Base-by-base conservation (phyloP, 352 stramenopile species). In the Blastocystis sp. region DNA sequence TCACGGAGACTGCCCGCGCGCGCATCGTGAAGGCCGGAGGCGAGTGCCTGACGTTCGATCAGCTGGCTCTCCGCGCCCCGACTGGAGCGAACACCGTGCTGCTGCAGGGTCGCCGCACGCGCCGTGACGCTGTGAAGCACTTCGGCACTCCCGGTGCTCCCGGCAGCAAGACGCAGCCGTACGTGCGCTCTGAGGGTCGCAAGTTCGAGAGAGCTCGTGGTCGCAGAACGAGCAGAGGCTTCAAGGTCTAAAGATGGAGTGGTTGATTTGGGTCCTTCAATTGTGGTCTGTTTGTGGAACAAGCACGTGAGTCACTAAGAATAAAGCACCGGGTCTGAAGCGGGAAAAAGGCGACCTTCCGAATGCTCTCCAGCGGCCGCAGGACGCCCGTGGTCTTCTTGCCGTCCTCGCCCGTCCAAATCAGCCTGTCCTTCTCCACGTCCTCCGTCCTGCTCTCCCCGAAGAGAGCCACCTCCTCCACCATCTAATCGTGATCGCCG, bases 381-480 rank as follows among this genome's bases (percentile, higher is more conserved):
- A 66, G 21, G 9, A 82, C 21, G 24, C 74, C 74, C 6, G n/a
- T 34, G 2, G 74, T 57, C 28, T 59, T 68, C 21, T 66, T 34
- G 28, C 40, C 57, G 45, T 82, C 74, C 28, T 62, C 74, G 64
- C 74, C 74, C 24, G n/a, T 69, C 74, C 74, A 82, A 2, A 66
- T 14, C 10, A 82, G 21, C 65, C 74, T 48, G 2, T 57, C 42
- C 10, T 40, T n/a, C n/a, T 82, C 74, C 19, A 82, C 42, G 10
- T 24, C 48, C 38, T 68, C 45, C 38, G 19, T 66, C 54, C 6
- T 68, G 45, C 57, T 54, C 21, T 48, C 52, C 11, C 74, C 74
- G 45, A 82, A 82, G 9, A 82, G 52, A 40, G 28, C 45, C 9
- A 82, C 43, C 57, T 82, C 74, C 38, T 68, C 52, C n/a, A 82